Percentiles rank a stretch among this genome's conserved stretches.
phyloP scores from a whole-genome alignment of 2,329 filamentous ascomycete genomes.

The Lasiodiplodia gonubiensis region DNA sequence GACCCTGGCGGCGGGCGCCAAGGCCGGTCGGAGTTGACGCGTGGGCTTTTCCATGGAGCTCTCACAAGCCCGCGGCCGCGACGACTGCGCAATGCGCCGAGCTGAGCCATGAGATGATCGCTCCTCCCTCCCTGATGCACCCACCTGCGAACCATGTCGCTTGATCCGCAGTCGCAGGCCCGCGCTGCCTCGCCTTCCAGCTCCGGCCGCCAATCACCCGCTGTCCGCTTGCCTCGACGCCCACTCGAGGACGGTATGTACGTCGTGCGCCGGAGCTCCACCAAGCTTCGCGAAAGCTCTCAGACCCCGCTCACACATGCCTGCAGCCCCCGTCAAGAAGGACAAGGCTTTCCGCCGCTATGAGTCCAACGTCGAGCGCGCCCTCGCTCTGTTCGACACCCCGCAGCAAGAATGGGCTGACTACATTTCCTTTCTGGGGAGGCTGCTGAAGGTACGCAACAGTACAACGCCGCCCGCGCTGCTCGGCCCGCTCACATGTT shows the following conservation, averaged over 20 bases:
- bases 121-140: conserved; percentile 20
- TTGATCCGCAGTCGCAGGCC: conserved; percentile 38
- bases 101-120: neutral
- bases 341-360: conserved; percentile 83
- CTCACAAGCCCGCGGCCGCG: conserved; percentile 6
- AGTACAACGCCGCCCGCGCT: conserved; percentile 14
- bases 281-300: conserved; percentile 11
- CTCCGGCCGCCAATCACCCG: conserved; percentile 80
- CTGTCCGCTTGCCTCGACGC: conserved; percentile 76
- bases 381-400: conserved; percentile 87
- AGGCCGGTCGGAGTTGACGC: conserved; percentile 13
- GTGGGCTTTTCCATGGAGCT: conserved; percentile 24
- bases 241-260: conserved; percentile 76
- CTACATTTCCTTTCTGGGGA: conserved; percentile 95
- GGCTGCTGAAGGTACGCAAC: conserved; percentile 76
- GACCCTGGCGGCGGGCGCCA: neutral
- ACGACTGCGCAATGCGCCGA: conserved; percentile 19
- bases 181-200: conserved; percentile 70
- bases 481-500: conserved; percentile 21
- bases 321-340: conserved; percentile 64
- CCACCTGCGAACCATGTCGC: conserved; percentile 39
- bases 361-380: conserved; percentile 84
- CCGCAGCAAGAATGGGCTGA: conserved; percentile 98
- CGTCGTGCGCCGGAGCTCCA: conserved; percentile 28
- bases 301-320: conserved; percentile 25